phyloP scores from a whole-genome alignment of 768 basidiomycete species.

The Erythrobasidium yunnanense region DNA sequence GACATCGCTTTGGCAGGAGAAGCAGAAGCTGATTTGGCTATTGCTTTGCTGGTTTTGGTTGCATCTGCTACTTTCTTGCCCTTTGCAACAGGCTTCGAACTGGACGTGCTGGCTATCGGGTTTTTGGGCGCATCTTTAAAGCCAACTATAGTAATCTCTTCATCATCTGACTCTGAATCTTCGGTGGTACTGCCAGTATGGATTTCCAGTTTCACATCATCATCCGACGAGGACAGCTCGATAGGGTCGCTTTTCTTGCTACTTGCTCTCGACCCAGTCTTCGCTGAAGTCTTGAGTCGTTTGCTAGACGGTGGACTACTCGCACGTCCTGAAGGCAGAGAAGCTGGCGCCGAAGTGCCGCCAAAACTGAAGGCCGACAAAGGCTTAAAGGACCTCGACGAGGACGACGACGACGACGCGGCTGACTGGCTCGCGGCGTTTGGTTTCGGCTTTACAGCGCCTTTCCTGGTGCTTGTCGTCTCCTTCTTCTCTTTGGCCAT shows the following conservation, averaged over 20 bases:
- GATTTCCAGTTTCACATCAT: neutral
- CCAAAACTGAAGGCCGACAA: neutral
- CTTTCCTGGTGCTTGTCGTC: neutral
- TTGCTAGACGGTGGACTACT: too few species aligned
- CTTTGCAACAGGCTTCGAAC: too few species aligned
- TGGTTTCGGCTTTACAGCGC: neutral
- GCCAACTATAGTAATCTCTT: neutral
- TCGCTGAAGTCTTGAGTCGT: too few species aligned
- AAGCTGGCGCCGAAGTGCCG: neutral
- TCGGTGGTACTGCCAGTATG: constrained; percentile 1
- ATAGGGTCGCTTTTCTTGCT: neutral
- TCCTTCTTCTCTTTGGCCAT: neutral
- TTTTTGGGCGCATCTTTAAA: neutral
- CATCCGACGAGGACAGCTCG: constrained; percentile 20
- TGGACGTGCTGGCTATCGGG: neutral
- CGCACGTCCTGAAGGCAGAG: neutral
- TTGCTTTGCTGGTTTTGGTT: too few species aligned
- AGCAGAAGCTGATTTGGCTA: too few species aligned
- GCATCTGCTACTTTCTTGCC: too few species aligned
- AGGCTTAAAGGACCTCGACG: neutral
- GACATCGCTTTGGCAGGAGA: neutral
- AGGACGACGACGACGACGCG: neutral
- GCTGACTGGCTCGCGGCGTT: neutral
- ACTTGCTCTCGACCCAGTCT: neutral
- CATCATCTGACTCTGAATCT: neutral